Percentiles rank a stretch among this genome's conserved stretches.
phyloP scores from a whole-genome alignment of 352 stramenopile genomes.

The Phytophthora macrochlamydospora region DNA sequence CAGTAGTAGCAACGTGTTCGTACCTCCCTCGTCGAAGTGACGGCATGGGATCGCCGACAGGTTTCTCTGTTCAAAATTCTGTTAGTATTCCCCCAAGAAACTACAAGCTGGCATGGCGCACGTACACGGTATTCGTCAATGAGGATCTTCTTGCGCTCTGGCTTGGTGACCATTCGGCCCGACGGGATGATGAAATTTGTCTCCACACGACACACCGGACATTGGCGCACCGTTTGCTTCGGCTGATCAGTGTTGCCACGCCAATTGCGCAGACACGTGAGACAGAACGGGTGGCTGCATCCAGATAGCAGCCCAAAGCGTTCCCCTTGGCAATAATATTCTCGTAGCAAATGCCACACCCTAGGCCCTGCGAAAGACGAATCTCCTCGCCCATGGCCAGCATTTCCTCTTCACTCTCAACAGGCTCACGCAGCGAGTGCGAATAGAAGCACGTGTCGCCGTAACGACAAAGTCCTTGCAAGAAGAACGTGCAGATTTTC shows the following conservation, averaged over 20 bases:
- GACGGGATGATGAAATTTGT: constrained; percentile 88
- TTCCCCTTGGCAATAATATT: constrained; percentile 72
- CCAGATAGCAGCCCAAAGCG: constrained; percentile 84
- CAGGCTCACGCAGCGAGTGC: constrained; percentile 55
- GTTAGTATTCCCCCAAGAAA: not conserved
- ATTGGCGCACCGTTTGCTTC: constrained; percentile 83
- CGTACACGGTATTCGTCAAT: constrained; percentile 71
- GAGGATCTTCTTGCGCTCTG: constrained; percentile 68
- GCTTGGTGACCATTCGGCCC: constrained; percentile 75
- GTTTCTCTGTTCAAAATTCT: constrained; percentile 46
- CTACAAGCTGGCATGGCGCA: constrained; percentile 4
- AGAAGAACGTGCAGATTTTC: constrained; percentile 84
- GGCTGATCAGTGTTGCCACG: constrained; percentile 61
- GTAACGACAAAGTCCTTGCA: constrained; percentile 83
- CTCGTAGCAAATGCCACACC: constrained; percentile 90
- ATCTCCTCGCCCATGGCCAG: constrained; percentile 67
- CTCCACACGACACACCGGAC: constrained; percentile 75
- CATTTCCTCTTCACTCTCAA: constrained; percentile 56
- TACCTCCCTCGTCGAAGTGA: constrained; percentile 83
- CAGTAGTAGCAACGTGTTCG: not conserved
- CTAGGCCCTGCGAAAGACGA: constrained; percentile 62
- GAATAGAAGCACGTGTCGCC: constrained; percentile 84
- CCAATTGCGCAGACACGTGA: constrained; percentile 86
- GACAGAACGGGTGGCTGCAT: constrained; percentile 84
- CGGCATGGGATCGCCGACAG: constrained; percentile 79